Evolutionary conservation across 2,329 filamentous ascomycete species (phyloP).

Genomic region (Cordyceps cicadae): DNA sequence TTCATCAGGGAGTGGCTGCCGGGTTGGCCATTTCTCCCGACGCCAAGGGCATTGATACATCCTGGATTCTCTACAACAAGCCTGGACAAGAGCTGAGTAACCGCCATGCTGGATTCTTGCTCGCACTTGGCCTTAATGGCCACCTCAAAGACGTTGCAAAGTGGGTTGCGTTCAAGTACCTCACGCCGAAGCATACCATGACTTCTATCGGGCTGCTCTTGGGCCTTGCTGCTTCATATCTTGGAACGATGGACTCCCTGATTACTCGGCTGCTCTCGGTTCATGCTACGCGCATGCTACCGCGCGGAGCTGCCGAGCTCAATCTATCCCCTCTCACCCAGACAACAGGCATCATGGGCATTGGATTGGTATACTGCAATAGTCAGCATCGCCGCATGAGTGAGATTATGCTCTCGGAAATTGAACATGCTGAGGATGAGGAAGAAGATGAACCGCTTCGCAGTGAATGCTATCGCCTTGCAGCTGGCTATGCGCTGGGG

Average conservation of each 20-base stretch:
- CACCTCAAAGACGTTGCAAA: slow-evolving; percentile 92
- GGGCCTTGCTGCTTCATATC: slow-evolving; percentile 83
- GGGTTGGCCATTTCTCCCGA: slow-evolving; percentile 83
- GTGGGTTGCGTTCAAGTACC: slow-evolving; percentile 97
- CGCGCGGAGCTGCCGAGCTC: slow-evolving; percentile 82
- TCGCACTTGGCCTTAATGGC: slow-evolving; percentile 86
- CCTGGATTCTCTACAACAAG: slow-evolving; percentile 98
- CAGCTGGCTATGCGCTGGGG: slow-evolving; percentile 86
- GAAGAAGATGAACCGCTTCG: slow-evolving; percentile 80
- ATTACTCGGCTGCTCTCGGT: slow-evolving; percentile 91
- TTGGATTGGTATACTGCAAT: slow-evolving; percentile 86
- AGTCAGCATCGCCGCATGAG: slow-evolving; percentile 98
- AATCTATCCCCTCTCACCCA: slow-evolving; percentile 90
- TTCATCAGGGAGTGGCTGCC: slow-evolving; percentile 91
- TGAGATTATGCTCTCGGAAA: slow-evolving; percentile 96
- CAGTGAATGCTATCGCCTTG: slow-evolving; percentile 92
- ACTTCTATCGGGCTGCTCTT: slow-evolving; percentile 93
- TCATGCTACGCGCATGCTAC: slow-evolving; percentile 90
- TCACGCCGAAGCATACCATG: slow-evolving; percentile 99
- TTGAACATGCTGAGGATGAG: slow-evolving; percentile 72
- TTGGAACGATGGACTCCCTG: slow-evolving; percentile 94
- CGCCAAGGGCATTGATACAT: slow-evolving; percentile 91
- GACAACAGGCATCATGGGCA: slow-evolving; percentile 94
- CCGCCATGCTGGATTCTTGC: slow-evolving; percentile 86
- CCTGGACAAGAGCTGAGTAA: slow-evolving; percentile 80